Evolutionary conservation across 2,329 filamentous ascomycete species (phyloP), one percentile per base, ranked within the genome.

Genomic region (Colletotrichum orchidophilum): DNA sequence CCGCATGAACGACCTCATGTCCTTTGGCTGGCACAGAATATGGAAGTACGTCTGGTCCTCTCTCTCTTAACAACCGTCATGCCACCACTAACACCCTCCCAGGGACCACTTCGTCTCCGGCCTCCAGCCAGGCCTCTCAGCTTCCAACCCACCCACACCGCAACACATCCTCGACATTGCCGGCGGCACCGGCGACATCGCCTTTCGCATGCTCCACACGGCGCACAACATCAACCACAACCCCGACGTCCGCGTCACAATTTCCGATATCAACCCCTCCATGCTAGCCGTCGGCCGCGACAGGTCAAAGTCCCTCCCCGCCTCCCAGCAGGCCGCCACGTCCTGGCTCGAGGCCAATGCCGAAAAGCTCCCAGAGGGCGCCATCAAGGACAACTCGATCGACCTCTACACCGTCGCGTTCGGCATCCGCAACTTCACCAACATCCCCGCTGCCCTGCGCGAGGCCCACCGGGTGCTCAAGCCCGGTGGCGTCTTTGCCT

Each of bases 1-100:
- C 82, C 93, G 92, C 73, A 99, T 99, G 96, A 99, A 99, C 84
- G 96, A 99, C 81, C 88, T 98, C 75, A 99, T 99, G 96, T 98
- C 96, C 8, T 90, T 99, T 58, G 96, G 96, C 66, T 95, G 97
- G 83, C 96, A 99, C 82, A 93, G 96, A 53, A 86, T 99, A 46
- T 99, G 96, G 96, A 99, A 92, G 89, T 89, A 76, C 60, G 87
- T 81, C n/a, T 55, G 11, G 18, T 21, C 12, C 35, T 59, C 67
- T 49, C 57, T 39, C 46, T 46, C 59, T 54, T 35, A 15, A 15
- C 24, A 29, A 39, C 31, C 54, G 54, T 35, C 42, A 42, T 21
- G 24, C 27, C 35, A 29, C 24, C 29, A 66, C 73, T 73, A 54
- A 74, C 64, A 73, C 26, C n/a, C 55, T 49, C 21, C 9, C 70